These are phyloP conservation scores for Yarrowia galli DNA, from an alignment of 1,139 yeast species.

Conservation along the genomic window DNA sequence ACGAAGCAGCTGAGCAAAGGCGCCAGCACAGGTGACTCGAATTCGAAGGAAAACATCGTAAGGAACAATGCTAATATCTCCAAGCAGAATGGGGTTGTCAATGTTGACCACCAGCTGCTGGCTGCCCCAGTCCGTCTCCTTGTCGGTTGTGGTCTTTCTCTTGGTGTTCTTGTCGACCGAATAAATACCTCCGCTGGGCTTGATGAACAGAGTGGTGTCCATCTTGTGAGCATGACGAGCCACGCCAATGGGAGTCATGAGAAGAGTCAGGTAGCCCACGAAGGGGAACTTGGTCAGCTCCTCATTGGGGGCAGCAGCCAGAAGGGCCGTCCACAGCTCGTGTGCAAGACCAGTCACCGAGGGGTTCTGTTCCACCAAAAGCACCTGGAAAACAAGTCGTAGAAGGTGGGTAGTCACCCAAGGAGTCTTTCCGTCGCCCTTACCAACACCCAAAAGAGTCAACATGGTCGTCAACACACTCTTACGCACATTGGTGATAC, in stretches of 20 bases:
- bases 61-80: conserved; percentile 89
- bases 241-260: conserved; percentile 94
- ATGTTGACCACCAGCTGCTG: conserved; percentile 63
- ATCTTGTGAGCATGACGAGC: conserved; percentile 87
- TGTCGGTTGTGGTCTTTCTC: conserved; percentile 43
- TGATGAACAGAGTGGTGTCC: conserved; percentile 74
- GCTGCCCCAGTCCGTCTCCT: conserved; percentile 39
- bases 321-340: conserved; percentile 65
- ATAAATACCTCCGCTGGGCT: conserved; percentile 76
- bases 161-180: conserved; percentile 48
- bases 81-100: conserved; percentile 90
- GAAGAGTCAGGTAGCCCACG: conserved; percentile 53
- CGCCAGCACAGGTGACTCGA: conserved; percentile 76
- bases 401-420: conserved; percentile 83
- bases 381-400: conserved; percentile 82
- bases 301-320: conserved; percentile 47
- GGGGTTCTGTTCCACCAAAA: conserved; percentile 84
- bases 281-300: conserved; percentile 68
- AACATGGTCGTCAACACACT: conserved; percentile 83
- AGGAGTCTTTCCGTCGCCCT: conserved; percentile 61
- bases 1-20: conserved; percentile 76
- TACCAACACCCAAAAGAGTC: conserved; percentile 73
- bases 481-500: conserved; percentile 88
- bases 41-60: conserved; percentile 75
- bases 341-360: conserved; percentile 72